Base-by-base conservation (phyloP, 176 grass and related monocot species). In the Oryza australiensis region DNA sequence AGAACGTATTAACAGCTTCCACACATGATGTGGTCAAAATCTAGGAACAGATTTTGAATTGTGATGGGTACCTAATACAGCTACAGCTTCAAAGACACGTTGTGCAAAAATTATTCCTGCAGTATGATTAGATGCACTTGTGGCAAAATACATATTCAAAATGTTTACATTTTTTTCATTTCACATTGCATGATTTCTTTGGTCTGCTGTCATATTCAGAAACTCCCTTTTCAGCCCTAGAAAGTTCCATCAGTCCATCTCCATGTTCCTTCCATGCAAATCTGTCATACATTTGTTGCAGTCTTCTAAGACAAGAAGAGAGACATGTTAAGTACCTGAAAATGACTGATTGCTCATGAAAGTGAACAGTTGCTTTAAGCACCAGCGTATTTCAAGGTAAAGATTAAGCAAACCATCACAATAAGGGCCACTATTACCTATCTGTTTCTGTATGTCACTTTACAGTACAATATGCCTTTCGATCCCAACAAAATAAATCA, bases 1-100 rank as follows among this genome's bases (percentile, higher is more conserved):
- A 38, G 0, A 69, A 40, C 66, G 30, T 80, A 69, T 27, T 69
- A 46, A 70, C 45, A 20, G 46, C 53, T 70, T 28, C 66, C 32
- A 60, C 69, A 40, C 57, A 28, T 81, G 66, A 60, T 60, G n/a
- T 24, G 55, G 22, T 24, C 55, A 60, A 60, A 60, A 60, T 80
- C 64, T 26, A 38, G 48, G 22, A 81, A 26, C 48, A 70, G 45
- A 80, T 34, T 57, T 70, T 40, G 33, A 70, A n/a, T 70, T 57
- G 23, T 27, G 49, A 20, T 57, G 14, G 9, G 45, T 14, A 59
- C 32, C 45, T 70, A 59, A 70, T 20, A 51, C 3, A 41, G 27
- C 22, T 33, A 23, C 12, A 45, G 20, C 57, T 60, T 14, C 53
- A 12, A n/a, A 62, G n/a, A n/a, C 13, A 16, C n/a, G 5, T 42